Evolutionary conservation across 331 rosid species (phyloP), one percentile per base, ranked within the genome.

Genomic region (Malus hybrid): DNA sequence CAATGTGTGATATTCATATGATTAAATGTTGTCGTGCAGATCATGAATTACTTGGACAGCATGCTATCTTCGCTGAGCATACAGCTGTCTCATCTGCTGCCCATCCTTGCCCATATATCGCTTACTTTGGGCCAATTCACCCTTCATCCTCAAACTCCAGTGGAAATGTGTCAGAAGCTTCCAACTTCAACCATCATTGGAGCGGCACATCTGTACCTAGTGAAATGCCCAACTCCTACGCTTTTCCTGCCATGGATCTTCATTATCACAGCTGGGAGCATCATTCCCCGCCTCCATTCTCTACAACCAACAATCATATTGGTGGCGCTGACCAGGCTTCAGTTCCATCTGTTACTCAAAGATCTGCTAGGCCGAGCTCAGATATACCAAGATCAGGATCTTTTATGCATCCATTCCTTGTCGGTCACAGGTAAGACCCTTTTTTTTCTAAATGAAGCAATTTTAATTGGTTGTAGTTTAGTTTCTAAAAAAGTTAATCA

Each of bases 211-310:
- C 99, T 9, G 80, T 83, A 71, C 97, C 92, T 30, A 87, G 85
- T 82, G 97, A 92, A 79, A 75, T 88, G 75, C 87, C 90, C 28
- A 66, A 95, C 79, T 88, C 99, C 56, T 95, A 88, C 80, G 78
- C 97, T 52, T 88, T 88, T 84, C 98, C 99, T 76, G 88, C 90
- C 8, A 78, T 89, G 83, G 98, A 89, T 87, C 83, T 88, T 80
- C 93, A 86, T 84, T 92, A 95, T 81, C 97, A 87, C 65, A 73
- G 84, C 74, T 94, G 99, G 99, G 99, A 91, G 73, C 97, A 89
- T 77, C 95, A 87, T 82, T 84, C 97, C 56, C 80, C 93, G 24
- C 80, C 92, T 32, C 92, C 90, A 76, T 92, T 95, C 74, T 87
- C 93, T 67, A 74, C 96, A 46, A 75, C 82, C 70, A 79, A 79